A percentile compares a stretch with the other conserved stretches of the same genome.
These are phyloP conservation scores for Fusarium decemcellulare DNA, from an alignment of 2,329 filamentous ascomycete genomes.

Conservation along the genomic window DNA sequence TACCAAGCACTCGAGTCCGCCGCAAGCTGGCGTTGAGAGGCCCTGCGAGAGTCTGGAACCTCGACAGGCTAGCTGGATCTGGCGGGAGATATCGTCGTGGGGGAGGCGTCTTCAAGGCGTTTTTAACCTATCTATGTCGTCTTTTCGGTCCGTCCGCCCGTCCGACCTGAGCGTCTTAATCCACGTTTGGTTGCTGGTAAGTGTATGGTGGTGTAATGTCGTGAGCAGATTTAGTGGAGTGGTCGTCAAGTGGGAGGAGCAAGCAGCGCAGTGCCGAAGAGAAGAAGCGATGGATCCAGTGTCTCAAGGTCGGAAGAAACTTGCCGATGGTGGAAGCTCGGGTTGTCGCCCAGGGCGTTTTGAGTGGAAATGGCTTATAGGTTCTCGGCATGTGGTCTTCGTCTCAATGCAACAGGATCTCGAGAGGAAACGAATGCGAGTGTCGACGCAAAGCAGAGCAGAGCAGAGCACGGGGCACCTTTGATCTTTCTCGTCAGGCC, in stretches of 20 bases:
- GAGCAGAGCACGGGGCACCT: too few species aligned
- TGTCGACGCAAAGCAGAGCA: background rate
- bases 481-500: background rate
- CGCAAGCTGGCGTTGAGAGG: conserved; percentile 16
- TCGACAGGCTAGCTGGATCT: conserved; percentile 33
- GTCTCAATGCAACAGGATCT: background rate
- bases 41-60: conserved; percentile 38
- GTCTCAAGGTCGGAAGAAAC: conserved; percentile 1
- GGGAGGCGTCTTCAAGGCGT: conserved; percentile 29
- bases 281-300: background rate
- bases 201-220: background rate
- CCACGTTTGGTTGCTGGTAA: background rate
- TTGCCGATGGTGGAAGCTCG: conserved; percentile 1
- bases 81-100: conserved; percentile 21
- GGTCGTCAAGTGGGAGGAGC: too few species aligned
- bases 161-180: conserved; percentile 2
- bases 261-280: background rate
- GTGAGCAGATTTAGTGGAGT: background rate
- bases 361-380: background rate
- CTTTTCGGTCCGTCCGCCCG: conserved; percentile 35
- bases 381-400: background rate
- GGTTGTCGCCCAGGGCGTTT: conserved; percentile 2
- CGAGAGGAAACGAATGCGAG: conserved; percentile 5
- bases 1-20: conserved; percentile 17
- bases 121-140: conserved; percentile 18